Evolutionary conservation across 441 rosid species (phyloP), one percentile per base, ranked within the genome.

Genomic region (Geranium incanum): DNA sequence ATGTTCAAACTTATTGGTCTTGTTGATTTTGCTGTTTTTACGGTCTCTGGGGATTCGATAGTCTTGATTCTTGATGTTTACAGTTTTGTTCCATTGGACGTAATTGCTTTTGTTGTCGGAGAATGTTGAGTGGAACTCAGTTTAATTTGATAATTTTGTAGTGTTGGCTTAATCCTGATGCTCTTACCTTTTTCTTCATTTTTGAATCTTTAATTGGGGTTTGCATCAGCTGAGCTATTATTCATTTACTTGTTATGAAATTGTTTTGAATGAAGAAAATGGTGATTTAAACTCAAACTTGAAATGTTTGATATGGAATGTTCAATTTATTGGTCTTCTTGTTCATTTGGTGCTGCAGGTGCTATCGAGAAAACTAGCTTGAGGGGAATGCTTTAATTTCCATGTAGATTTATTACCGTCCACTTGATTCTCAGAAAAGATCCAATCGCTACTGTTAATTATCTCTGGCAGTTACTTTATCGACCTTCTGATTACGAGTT

Each of bases 321-420:
- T 55, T 15, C 16, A 41, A 41, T 41, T 55, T 15, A 48, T 48
- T 55, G n/a, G 5, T 55, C 7, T 11, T 48, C 33, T 75, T 67
- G 6, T 13, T 71, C 75, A 12, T 41, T 41, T 41, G 48, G 48
- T 41, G 1, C 19, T 39, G 9, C 71, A 66, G 72, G 74, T 72
- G 75, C 75, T 45, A 65, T 68, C 33, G 64, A 66, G 41, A 70
- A 72, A 74, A 52, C 38, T 69, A 64, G 79, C 64, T 6, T 67
- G 72, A 68, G 78, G 71, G 81, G 75, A 76, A 72, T 73, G 70
- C 38, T 68, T 38, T 74, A 75, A 73, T 70, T 69, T 69, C 78
- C 71, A 78, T 79, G 84, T 72, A 41, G 48, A 41, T 41, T 11
- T 41, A 41, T 41, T 41, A 41, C 48, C 5, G 48, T 41, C 48